Conservation (phyloP, 129 eudicot species). For the Cynara cardunculus region DNA sequence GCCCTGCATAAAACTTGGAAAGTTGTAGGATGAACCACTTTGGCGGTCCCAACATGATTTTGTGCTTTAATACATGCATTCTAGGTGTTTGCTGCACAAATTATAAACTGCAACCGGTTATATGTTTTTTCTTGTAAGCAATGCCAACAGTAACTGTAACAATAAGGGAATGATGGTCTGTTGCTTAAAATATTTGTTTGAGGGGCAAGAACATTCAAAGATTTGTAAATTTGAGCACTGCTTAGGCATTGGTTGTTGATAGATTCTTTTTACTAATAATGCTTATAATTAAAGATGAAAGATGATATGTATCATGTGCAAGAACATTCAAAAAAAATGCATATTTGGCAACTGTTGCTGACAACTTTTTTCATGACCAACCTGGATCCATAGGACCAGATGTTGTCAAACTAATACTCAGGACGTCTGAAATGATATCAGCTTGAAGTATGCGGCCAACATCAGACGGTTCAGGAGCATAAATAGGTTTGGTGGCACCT, state of each 20-base stretch:
- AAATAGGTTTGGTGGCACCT: slow-evolving; percentile 88
- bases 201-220: neutral
- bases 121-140: neutral
- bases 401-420: slow-evolving; percentile 48
- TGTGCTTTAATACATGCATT: neutral
- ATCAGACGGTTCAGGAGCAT: slow-evolving; percentile 97
- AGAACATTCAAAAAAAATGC: neutral
- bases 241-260: neutral
- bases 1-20: neutral
- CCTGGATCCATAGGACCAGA: slow-evolving; percentile 98
- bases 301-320: neutral
- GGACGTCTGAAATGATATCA: slow-evolving; percentile 39
- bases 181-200: no score
- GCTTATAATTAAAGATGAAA: neutral
- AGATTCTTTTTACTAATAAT: neutral
- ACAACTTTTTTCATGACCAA: slow-evolving; percentile 8
- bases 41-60: neutral
- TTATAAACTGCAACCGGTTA: neutral
- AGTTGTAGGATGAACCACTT: neutral
- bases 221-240: neutral
- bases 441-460: slow-evolving; percentile 77
- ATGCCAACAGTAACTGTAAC: neutral
- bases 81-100: neutral
- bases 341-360: neutral
- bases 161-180: neutral